Conservation (phyloP, 2,329 filamentous ascomycete genomes). For the Fusarium sarcochroum region DNA sequence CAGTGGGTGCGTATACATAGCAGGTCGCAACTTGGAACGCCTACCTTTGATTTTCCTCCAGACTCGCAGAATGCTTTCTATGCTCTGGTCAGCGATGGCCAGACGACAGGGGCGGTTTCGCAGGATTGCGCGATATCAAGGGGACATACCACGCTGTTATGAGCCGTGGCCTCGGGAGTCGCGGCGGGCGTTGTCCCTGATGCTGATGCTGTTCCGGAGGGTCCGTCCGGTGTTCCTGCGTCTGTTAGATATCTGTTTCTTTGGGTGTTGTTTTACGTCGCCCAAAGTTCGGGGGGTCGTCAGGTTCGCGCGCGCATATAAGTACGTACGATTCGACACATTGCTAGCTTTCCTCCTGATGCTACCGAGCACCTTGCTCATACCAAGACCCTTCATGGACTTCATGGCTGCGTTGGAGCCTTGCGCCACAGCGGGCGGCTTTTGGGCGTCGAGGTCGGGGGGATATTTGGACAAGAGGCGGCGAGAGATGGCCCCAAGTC, state of each 20-base stretch:
- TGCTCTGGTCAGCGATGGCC: conserved; percentile 40
- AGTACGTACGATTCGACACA: conserved; percentile 43
- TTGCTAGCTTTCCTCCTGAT: conserved; percentile 63
- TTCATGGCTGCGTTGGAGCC: conserved; percentile 53
- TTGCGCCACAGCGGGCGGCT: conserved; percentile 45
- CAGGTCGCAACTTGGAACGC: conserved; percentile 25
- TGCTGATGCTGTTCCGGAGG: conserved; percentile 50
- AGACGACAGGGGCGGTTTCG: conserved; percentile 14
- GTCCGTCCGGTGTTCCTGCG: conserved; percentile 36
- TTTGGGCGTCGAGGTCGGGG: conserved; percentile 8
- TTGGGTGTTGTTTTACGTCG: conserved; percentile 14
- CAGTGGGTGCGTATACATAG: conserved; percentile 8
- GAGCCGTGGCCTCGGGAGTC: conserved; percentile 76
- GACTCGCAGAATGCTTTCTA: conserved; percentile 88
- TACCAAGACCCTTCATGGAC: conserved; percentile 67
- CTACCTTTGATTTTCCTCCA: conserved; percentile 70
- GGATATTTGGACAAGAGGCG: conserved; percentile 26
- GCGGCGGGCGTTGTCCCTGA: conserved; percentile 59
- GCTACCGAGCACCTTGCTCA: conserved; percentile 70
- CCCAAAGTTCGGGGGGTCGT: not conserved
- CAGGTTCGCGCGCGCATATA: conserved; percentile 11
- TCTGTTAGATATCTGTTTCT: conserved; percentile 10
- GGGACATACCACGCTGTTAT: conserved; percentile 73
- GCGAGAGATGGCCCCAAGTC: conserved; percentile 1
- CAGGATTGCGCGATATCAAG: conserved; percentile 15